These are phyloP conservation scores for Wallacemonas rigidus DNA, from an alignment of 208 protist species.

Conservation along the genomic window DNA sequence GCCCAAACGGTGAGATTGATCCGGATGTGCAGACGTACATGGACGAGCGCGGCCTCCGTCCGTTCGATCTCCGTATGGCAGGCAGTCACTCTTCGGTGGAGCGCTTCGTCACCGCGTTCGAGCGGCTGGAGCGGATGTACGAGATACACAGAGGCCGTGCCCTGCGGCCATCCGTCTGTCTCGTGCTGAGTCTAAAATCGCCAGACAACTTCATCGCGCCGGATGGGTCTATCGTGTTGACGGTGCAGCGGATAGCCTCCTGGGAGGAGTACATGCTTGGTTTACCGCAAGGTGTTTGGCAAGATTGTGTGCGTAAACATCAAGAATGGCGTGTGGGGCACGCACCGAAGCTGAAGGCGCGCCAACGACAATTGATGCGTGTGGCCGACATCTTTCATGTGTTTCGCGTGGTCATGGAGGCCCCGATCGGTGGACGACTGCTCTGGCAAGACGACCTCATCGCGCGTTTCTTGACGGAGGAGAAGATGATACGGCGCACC, in stretches of 20 bases:
- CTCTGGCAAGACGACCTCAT: slow-evolving; percentile 75
- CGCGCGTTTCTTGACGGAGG: slow-evolving; percentile 61
- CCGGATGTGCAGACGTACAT: slow-evolving; percentile 74
- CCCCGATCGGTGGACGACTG: slow-evolving; percentile 38
- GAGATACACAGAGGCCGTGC: slow-evolving; percentile 72
- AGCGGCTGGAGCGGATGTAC: slow-evolving; percentile 80
- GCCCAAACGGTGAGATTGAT: slow-evolving; percentile 81
- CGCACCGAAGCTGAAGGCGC: slow-evolving; percentile 68
- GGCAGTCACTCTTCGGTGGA: slow-evolving; percentile 74
- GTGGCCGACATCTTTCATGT: slow-evolving; percentile 78
- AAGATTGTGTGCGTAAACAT: slow-evolving; percentile 71
- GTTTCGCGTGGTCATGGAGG: slow-evolving; percentile 58
- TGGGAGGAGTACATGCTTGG: slow-evolving; percentile 82
- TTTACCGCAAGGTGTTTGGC: slow-evolving; percentile 72
- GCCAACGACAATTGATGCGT: slow-evolving; percentile 56
- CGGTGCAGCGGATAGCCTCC: slow-evolving; percentile 52
- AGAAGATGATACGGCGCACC: slow-evolving; percentile 63
- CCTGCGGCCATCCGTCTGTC: slow-evolving; percentile 63
- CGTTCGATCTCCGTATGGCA: slow-evolving; percentile 85
- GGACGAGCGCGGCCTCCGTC: slow-evolving; percentile 63
- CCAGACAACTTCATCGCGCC: slow-evolving; percentile 65
- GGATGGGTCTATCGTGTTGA: slow-evolving; percentile 79
- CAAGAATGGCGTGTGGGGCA: slow-evolving; percentile 67
- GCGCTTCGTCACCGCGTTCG: slow-evolving; percentile 77
- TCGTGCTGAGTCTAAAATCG: slow-evolving; percentile 63